Evolutionary conservation across 495 filamentous ascomycete genomes (phyloP), one percentile per base, ranked within the genome.

Genomic region (Penicillium robsamsonii): DNA sequence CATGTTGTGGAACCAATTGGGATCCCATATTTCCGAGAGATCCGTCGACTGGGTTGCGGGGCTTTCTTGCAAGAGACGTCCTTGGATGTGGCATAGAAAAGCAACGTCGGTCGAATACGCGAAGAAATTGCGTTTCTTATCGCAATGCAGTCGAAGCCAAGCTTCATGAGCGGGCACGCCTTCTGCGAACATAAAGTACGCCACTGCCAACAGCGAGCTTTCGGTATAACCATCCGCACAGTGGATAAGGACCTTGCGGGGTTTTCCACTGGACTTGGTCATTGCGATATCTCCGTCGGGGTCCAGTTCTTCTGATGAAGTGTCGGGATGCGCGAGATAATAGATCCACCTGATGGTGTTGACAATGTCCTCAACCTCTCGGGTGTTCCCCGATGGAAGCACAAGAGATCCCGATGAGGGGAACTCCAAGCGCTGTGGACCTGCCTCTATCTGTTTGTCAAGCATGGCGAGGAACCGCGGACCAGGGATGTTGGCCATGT

Each of bases 211-310:
- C 50, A 97, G 73, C 2, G 93, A 90, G 9, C 87, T 92, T 66
- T 98, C 94, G 8, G 94, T 98, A 69, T 98, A 98, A 24, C 94
- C 94, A 73, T 98, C 94, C 2, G 87, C 84, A 69, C 94, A 97
- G 69, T 97, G 91, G 33, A 98, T 90, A 31, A 97, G 79, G 29
- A 97, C 83, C 68, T 83, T 89, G 45, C 84, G 79, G 15, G 71
- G 62, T 42, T 67, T 74, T 51, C 61, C 71, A 35, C 59, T 65
- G n/a, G 57, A 52, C 46, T 66, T 72, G 52, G 47, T 70, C 76
- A 77, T 85, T 31, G 65, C 60, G 37, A 76, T 75, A 61, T 90
- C 86, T 6, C 83, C 86, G 57, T 87, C 83, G 13, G 59, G 63
- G 62, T 90, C 86, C 3, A 65, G 57, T 9, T 64, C 66, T 17